These are phyloP conservation scores for Morella rubra DNA, from an alignment of 306 rosid species.

Conservation along the genomic window DNA sequence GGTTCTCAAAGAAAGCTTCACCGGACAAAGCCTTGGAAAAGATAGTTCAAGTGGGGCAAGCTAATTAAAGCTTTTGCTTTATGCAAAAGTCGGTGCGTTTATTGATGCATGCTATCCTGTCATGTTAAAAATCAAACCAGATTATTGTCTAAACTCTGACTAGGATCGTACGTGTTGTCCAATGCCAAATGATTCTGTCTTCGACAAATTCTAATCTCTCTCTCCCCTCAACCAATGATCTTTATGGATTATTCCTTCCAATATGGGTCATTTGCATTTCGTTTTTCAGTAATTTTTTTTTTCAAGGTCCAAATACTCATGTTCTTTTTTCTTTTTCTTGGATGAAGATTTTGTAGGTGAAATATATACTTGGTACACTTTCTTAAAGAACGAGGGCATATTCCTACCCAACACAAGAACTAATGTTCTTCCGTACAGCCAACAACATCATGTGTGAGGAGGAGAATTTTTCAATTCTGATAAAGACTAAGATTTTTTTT, in stretches of 20 bases:
- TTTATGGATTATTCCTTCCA: slow-evolving; percentile 12
- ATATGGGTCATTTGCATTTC: slow-evolving; percentile 25
- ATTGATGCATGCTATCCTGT: slow-evolving; percentile 34
- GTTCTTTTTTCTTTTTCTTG: too few relatives aligned
- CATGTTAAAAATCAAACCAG: background rate
- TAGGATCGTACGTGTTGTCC: slow-evolving; percentile 18
- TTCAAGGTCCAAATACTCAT: too few relatives aligned
- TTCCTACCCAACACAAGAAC: too few relatives aligned
- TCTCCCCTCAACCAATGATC: slow-evolving; percentile 2
- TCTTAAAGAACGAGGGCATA: too few relatives aligned
- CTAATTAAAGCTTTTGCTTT: slow-evolving; percentile 33
- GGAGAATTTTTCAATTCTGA: too few relatives aligned
- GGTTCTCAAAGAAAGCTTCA: slow-evolving; percentile 38
- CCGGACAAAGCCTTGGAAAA: slow-evolving; percentile 30
- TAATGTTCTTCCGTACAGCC: too few relatives aligned
- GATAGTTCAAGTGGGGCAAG: slow-evolving; percentile 68
- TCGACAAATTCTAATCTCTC: background rate
- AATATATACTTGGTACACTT: too few relatives aligned
- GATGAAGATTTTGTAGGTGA: too few relatives aligned
- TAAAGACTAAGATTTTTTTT: too few relatives aligned
- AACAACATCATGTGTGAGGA: too few relatives aligned
- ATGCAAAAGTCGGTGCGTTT: slow-evolving; percentile 56
- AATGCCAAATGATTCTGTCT: slow-evolving; percentile 15
- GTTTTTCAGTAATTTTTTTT: background rate
- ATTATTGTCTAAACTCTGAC: background rate